Conservation (phyloP, 768 basidiomycete genomes). For the Boletus tomentosulus region DNA sequence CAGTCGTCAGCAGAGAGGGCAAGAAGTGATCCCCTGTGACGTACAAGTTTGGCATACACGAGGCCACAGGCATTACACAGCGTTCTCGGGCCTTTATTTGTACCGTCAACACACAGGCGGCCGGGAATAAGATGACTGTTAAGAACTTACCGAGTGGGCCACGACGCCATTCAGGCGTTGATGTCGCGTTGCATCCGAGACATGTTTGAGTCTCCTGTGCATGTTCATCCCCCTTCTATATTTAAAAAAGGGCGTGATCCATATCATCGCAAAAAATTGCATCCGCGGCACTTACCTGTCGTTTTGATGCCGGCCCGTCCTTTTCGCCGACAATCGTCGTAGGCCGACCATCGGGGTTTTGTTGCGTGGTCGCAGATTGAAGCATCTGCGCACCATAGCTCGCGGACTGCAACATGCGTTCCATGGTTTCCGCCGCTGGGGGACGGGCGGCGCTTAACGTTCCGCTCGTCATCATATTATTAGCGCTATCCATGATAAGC, state of each 20-base stretch:
- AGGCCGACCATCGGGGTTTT: slow-evolving; percentile 28
- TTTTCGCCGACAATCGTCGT: slow-evolving; percentile 25
- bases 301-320: slow-evolving; percentile 28
- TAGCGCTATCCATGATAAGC: slow-evolving; percentile 38
- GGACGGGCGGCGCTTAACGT: slow-evolving; percentile 20
- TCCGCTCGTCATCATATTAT: slow-evolving; percentile 24
- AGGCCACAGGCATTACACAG: slow-evolving; percentile 84
- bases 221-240: slow-evolving; percentile 39
- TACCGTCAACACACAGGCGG: slow-evolving; percentile 23
- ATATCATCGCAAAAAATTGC: slow-evolving; percentile 27
- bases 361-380: slow-evolving; percentile 26
- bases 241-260: slow-evolving; percentile 18
- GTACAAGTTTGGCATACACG: slow-evolving; percentile 81
- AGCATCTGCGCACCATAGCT: slow-evolving; percentile 33
- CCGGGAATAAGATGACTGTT: slow-evolving; percentile 19
- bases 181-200: slow-evolving; percentile 77
- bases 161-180: slow-evolving; percentile 84
- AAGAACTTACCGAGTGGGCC: slow-evolving; percentile 66
- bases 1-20: slow-evolving; percentile 24
- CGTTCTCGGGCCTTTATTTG: slow-evolving; percentile 64
- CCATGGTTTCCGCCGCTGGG: slow-evolving; percentile 34
- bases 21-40: slow-evolving; percentile 31
- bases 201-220: slow-evolving; percentile 67
- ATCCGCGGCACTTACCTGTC: slow-evolving; percentile 32
- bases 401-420: slow-evolving; percentile 44